Percentiles rank a stretch among this genome's conserved stretches.
These are phyloP conservation scores for Drechslerella stenobrocha DNA, from an alignment of 2,329 filamentous ascomycete genomes.

Conservation along the genomic window DNA sequence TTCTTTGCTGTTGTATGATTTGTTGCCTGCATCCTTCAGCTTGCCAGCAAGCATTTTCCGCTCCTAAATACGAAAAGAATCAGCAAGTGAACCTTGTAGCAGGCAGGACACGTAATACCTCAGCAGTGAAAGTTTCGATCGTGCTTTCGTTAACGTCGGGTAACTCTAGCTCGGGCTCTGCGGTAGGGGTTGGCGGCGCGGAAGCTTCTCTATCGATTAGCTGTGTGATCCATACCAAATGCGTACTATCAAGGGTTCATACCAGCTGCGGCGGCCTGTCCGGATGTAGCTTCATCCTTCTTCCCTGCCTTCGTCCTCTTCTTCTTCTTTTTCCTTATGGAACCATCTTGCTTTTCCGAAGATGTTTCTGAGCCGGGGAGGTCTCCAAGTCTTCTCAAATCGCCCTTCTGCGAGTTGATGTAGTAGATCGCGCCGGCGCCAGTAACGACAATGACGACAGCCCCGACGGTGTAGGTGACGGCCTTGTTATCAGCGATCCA, in stretches of 20 bases:
- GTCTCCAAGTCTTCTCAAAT: conserved; percentile 56
- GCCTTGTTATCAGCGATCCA: conserved; percentile 97
- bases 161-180: conserved; percentile 68
- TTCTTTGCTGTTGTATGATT: conserved; percentile 90
- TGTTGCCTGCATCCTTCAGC: conserved; percentile 93
- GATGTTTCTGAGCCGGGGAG: conserved; percentile 55
- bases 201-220: conserved; percentile 50
- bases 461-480: conserved; percentile 92
- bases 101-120: conserved; percentile 18
- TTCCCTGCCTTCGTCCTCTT: conserved; percentile 86
- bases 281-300: conserved; percentile 64
- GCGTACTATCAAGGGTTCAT: not conserved
- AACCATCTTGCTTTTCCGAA: conserved; percentile 49
- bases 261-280: conserved; percentile 37
- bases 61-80: conserved; percentile 60
- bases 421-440: conserved; percentile 94
- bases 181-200: conserved; percentile 59
- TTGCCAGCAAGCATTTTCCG: conserved; percentile 85
- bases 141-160: conserved; percentile 60
- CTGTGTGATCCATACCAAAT: not conserved
- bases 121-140: conserved; percentile 29
- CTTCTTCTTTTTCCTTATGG: conserved; percentile 61
- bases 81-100: not conserved
- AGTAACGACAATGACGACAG: conserved; percentile 86
- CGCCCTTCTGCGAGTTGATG: conserved; percentile 59